Conservation (phyloP, 2,329 filamentous ascomycete species). For the Epichloe amarillans region DNA sequence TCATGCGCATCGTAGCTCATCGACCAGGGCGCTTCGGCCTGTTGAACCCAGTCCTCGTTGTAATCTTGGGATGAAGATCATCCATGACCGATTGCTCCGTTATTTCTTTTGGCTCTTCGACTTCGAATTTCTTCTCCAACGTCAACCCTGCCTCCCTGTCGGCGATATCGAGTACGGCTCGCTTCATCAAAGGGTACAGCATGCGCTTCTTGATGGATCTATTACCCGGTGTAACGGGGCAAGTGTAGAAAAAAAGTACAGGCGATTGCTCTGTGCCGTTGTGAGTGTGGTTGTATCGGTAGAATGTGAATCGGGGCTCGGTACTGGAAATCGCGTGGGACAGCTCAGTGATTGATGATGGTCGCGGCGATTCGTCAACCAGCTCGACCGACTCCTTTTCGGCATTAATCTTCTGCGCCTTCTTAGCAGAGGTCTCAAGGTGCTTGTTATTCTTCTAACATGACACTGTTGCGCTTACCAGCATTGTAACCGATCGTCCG, state of each 20-base stretch:
- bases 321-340: slow-evolving; percentile 45
- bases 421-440: not conserved
- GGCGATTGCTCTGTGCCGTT: slow-evolving; percentile 39
- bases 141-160: slow-evolving; percentile 50
- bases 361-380: slow-evolving; percentile 36
- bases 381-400: slow-evolving; percentile 57
- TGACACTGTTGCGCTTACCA: slow-evolving; percentile 34
- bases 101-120: slow-evolving; percentile 56
- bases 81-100: slow-evolving; percentile 50
- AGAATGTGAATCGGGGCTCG: slow-evolving; percentile 70
- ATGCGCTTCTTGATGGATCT: slow-evolving; percentile 72
- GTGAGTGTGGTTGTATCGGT: slow-evolving; percentile 49
- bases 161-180: slow-evolving; percentile 52
- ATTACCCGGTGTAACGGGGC: slow-evolving; percentile 49
- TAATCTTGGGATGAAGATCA: slow-evolving; percentile 55
- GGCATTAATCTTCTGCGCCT: slow-evolving; percentile 54
- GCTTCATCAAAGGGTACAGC: slow-evolving; percentile 65
- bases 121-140: slow-evolving; percentile 58
- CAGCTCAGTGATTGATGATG: slow-evolving; percentile 45
- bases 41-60: slow-evolving; percentile 56
- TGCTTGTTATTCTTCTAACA: not conserved
- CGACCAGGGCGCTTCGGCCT: slow-evolving; percentile 69
- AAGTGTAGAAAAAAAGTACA: slow-evolving; percentile 73
- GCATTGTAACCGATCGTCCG: slow-evolving; percentile 44
- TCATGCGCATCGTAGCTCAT: slow-evolving; percentile 17